A percentile compares a stretch with the other conserved stretches of the same genome.
phyloP scores from a whole-genome alignment of 768 basidiomycete species.

The Mycena vitilis region DNA sequence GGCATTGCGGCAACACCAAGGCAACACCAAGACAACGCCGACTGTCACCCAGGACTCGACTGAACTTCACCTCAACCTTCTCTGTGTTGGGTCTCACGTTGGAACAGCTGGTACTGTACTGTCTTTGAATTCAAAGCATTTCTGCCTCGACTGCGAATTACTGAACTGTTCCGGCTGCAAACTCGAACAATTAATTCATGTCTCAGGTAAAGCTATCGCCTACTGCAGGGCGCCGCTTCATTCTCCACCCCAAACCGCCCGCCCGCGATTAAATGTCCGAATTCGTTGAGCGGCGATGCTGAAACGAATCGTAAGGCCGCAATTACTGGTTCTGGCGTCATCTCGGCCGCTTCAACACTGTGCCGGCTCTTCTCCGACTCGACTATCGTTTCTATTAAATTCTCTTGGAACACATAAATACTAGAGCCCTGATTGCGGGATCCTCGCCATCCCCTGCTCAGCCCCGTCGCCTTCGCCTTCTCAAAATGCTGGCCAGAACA shows the following conservation, averaged over 20 bases:
- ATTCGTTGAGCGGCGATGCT: slow-evolving; percentile 4
- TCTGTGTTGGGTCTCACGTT: no score
- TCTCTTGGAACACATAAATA: slow-evolving; percentile 2
- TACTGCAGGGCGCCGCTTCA: neutral
- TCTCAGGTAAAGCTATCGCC: neutral
- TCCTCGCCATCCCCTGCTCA: neutral
- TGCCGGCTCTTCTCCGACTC: slow-evolving; percentile 10
- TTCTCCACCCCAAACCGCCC: neutral
- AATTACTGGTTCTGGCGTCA: neutral
- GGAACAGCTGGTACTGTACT: no score
- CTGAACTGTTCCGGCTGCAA: neutral
- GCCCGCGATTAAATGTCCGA: neutral
- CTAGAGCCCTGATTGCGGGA: neutral
- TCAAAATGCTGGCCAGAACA: neutral
- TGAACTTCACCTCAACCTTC: no score
- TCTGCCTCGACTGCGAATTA: no score
- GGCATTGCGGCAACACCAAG: no score
- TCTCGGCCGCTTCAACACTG: slow-evolving; percentile 1
- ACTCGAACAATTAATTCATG: neutral
- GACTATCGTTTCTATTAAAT: neutral
- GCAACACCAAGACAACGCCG: no score
- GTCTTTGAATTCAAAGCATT: no score
- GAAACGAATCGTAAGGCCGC: neutral
- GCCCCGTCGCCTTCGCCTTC: neutral
- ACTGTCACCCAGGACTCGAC: no score